Percentiles rank a stretch among this genome's conserved stretches.
These are phyloP conservation scores for Plasmodium sp. DNA, from an alignment of 169 alveolate species.

Conservation along the genomic window DNA sequence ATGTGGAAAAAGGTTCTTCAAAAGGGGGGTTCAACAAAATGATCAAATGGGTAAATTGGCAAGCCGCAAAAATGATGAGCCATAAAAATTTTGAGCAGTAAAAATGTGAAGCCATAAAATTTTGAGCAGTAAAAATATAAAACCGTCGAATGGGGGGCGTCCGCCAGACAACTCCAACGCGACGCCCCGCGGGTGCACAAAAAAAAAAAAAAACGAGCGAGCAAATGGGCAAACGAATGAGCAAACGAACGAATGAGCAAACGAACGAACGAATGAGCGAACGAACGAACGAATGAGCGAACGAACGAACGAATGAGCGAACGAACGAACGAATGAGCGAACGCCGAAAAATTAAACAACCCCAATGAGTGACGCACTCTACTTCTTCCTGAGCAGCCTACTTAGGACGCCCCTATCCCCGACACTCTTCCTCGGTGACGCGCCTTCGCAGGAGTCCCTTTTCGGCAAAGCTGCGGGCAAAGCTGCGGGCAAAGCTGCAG, in stretches of 20 bases:
- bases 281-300: neutral
- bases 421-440: neutral
- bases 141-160: neutral
- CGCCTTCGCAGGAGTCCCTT: slow-evolving; percentile 1
- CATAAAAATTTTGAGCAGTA: neutral
- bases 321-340: neutral
- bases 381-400: slow-evolving; percentile 47
- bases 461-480: neutral
- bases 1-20: neutral
- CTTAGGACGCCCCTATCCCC: slow-evolving; percentile 68
- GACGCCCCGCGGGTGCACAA: neutral
- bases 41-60: neutral
- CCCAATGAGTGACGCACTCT: neutral
- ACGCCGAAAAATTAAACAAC: neutral
- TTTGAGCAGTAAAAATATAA: neutral
- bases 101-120: too few species aligned
- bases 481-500: too few species aligned
- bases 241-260: neutral
- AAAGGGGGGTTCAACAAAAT: neutral
- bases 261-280: too few species aligned
- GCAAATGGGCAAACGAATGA: neutral
- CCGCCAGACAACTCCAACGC: neutral
- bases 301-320: neutral
- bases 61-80: neutral
- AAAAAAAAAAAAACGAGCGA: neutral